phyloP scores from a whole-genome alignment of 257 asterid genomes.

The Capsicum chinense region DNA sequence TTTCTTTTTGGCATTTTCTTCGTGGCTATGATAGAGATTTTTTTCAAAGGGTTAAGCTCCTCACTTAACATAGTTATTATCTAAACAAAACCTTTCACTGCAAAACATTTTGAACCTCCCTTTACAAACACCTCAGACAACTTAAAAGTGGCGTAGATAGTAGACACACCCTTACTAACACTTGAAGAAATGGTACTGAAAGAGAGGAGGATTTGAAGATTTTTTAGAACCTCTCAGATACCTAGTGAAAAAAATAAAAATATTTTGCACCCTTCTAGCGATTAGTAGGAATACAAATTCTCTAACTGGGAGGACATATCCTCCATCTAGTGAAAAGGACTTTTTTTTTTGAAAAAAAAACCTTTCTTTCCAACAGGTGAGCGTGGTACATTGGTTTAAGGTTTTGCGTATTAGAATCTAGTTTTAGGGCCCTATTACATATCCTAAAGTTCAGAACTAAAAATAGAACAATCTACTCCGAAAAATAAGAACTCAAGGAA shows the following conservation, averaged over 20 bases:
- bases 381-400: no score
- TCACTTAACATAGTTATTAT: background rate
- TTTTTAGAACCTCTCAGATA: background rate
- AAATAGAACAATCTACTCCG: no score
- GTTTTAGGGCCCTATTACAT: no score
- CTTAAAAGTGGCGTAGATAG: background rate
- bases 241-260: background rate
- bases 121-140: constrained; percentile 10
- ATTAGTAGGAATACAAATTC: background rate
- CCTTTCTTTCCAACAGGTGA: no score
- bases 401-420: no score
- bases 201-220: background rate
- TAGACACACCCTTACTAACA: background rate
- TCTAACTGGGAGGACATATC: background rate
- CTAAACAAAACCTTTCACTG: background rate
- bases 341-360: no score
- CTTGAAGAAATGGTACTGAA: background rate
- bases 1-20: no score
- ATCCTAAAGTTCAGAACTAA: no score
- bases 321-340: no score
- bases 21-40: background rate
- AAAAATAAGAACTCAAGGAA: no score
- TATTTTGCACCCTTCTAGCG: background rate
- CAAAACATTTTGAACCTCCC: background rate
- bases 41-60: background rate